Conservation (phyloP, 2,329 filamentous ascomycete species). For the Exophiala sp. region DNA sequence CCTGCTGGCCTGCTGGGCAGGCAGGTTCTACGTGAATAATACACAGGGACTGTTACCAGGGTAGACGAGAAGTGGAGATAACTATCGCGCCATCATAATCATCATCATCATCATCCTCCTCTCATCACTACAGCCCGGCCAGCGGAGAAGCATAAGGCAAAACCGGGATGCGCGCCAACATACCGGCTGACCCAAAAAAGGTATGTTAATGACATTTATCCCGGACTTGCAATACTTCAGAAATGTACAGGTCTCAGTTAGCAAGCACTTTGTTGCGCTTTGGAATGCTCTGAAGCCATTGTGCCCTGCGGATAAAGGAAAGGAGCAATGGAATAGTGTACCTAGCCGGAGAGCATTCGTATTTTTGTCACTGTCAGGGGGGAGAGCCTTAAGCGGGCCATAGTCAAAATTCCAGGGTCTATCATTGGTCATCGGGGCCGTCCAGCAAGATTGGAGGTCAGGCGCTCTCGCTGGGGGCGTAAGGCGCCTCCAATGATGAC, state of each 20-base stretch:
- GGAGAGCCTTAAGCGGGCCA: not conserved
- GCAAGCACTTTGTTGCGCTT: too few relatives aligned
- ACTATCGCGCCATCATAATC: not conserved
- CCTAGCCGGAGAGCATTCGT: too few relatives aligned
- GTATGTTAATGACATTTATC: too few relatives aligned
- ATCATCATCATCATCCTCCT: not conserved
- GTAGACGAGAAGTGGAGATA: not conserved
- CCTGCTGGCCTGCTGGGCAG: too few relatives aligned
- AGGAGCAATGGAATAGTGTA: too few relatives aligned
- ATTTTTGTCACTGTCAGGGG: too few relatives aligned
- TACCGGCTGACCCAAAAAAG: too few relatives aligned
- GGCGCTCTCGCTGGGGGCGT: not conserved
- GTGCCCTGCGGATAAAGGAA: too few relatives aligned
- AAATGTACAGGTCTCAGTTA: too few relatives aligned
- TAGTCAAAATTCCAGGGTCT: not conserved
- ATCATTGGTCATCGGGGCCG: not conserved
- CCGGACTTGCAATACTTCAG: too few relatives aligned
- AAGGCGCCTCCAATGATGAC: not conserved
- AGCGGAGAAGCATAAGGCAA: not conserved
- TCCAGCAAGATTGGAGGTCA: not conserved
- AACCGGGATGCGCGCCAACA: not conserved
- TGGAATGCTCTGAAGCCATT: too few relatives aligned
- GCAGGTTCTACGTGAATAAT: too few relatives aligned
- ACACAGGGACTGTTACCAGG: conserved; percentile 1
- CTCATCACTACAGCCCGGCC: not conserved